Evolutionary conservation across 164 flowering plant species (phyloP).

Genomic region (Euptelea pleiosperma): DNA sequence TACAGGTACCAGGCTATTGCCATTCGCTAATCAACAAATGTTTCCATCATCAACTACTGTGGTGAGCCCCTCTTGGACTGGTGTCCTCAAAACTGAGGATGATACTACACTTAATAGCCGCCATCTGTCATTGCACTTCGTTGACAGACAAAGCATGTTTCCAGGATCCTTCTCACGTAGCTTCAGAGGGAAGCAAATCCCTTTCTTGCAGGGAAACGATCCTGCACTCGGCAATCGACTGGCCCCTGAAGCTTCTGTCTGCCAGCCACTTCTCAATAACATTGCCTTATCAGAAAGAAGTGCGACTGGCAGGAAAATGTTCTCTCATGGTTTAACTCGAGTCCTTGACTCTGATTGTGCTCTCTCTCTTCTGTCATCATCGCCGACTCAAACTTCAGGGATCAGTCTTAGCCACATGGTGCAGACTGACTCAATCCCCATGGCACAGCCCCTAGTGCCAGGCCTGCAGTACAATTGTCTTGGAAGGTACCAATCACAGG

Average conservation of each 20-base stretch:
- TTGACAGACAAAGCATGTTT: slow-evolving; percentile 28
- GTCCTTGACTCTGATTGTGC: slow-evolving; percentile 58
- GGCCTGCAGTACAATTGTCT: slow-evolving; percentile 24
- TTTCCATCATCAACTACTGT: slow-evolving; percentile 29
- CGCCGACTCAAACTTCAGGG: slow-evolving; percentile 36
- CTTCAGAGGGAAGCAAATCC: slow-evolving; percentile 45
- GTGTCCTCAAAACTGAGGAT: slow-evolving; percentile 38
- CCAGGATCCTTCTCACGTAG: slow-evolving; percentile 29
- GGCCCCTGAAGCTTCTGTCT: slow-evolving; percentile 25
- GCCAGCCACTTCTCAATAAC: slow-evolving; percentile 32
- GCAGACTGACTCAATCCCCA: slow-evolving; percentile 29
- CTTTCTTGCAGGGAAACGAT: slow-evolving; percentile 33
- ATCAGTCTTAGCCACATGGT: slow-evolving; percentile 30
- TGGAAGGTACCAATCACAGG: slow-evolving; percentile 16
- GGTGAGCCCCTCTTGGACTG: slow-evolving; percentile 41
- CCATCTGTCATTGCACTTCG: slow-evolving; percentile 29
- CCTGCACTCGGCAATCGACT: slow-evolving; percentile 12
- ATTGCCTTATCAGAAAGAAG: slow-evolving; percentile 31
- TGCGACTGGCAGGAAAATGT: slow-evolving; percentile 20
- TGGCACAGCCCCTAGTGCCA: slow-evolving; percentile 30
- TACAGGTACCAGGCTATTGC: slow-evolving; percentile 43
- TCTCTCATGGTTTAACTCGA: slow-evolving; percentile 31
- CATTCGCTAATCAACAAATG: slow-evolving; percentile 41
- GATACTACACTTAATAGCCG: slow-evolving; percentile 22
- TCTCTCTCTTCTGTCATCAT: slow-evolving; percentile 94